Base-by-base conservation (phyloP, 176 grass and related monocot species). In the Luzula sylvatica region DNA sequence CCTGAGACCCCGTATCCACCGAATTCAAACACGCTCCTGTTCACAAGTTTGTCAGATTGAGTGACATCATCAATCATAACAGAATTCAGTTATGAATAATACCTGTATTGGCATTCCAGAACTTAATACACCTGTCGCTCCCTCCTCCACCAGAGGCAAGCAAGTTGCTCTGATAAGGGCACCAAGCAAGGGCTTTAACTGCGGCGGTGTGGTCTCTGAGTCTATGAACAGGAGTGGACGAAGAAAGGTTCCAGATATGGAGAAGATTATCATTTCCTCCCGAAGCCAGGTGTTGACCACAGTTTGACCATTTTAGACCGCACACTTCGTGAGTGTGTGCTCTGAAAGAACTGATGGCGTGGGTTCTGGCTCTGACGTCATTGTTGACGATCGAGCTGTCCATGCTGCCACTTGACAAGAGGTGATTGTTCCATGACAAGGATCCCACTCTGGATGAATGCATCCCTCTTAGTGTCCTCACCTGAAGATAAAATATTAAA, bases 171-270 rank as follows among this genome's bases (percentile, higher is more conserved):
- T 86, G 76, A 43, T 75, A 86, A 3, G 82, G 82, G 29, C 82
- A 80, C 82, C 82, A 86, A 18, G 82, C 72, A 62, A 86, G 82
- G 3, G 82, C 82, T 63, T 80, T 86, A 42, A 86, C 76, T 30
- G 76, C 76, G 49, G 71, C 48, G 18, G 55, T 65, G 55, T 86
- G 76, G 3, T 68, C 42, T 2, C 3, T 41, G 42, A 80, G 57
- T 42, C 76, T 65, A 19, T 86, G 60, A n/a, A 79, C 62, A 61
- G 82, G 75, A 54, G 66, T 68, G n/a, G 76, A 50, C 61, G 66
- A 72, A 7, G 75, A 66, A 30, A 56, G 58, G 61, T 75, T 70
- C 81, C 81, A 86, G 53, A 80, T 76, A 50, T 86, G 58, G 39
- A 86, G 28, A 23, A 76, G 61, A 24, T 76, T 80, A 19, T 80